Base-by-base conservation (phyloP, 176 grass and related monocot genomes). In the Avena sativa region DNA sequence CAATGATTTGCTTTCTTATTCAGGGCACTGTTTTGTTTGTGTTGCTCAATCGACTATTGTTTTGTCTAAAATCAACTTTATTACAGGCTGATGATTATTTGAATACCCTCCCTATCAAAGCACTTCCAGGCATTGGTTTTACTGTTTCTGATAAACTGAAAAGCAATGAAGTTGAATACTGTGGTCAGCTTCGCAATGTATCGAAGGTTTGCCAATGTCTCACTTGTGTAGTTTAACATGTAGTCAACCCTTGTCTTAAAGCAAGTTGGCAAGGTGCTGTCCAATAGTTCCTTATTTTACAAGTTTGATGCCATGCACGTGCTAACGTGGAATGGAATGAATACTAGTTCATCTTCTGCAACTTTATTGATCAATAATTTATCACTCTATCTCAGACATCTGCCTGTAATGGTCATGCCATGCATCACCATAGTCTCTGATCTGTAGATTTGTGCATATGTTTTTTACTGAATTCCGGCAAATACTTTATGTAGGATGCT, bases 81-180 rank as follows among this genome's bases (percentile, higher is more conserved):
- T 72, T 89, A 87, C 85, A 98, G 95, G 88, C 85, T 46, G 81
- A 92, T 89, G 88, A 91, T 69, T 95, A 94, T 85, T 89, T 98
- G 51, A 84, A 90, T 79, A 73, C 89, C 74, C 93, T 98, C 71
- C 89, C 91, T 87, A 86, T 98, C 85, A 89, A 91, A 86, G 93
- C 88, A 79, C 93, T 98, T 91, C 93, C 96, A 4, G 91, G 93
- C 69, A 93, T 95, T 92, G 96, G 96, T 68, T 80, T 83, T 95
- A 86, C 77, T 47, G 89, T 87, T 84, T 87, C 81, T 70, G 79
- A 77, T 61, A 98, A 98, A 88, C 86, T 98, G 76, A 94, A 81
- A 86, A 86, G 66, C 62, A 91, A 84, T 64, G 71, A 91, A 73
- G 80, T 98, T 83, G 86, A 95, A 81, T 83, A 65, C 71, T 98